A percentile compares a stretch with the other conserved stretches of the same genome.
Evolutionary conservation across 495 filamentous ascomycete genomes (phyloP).

Genomic region (Rusavskia elegans): DNA sequence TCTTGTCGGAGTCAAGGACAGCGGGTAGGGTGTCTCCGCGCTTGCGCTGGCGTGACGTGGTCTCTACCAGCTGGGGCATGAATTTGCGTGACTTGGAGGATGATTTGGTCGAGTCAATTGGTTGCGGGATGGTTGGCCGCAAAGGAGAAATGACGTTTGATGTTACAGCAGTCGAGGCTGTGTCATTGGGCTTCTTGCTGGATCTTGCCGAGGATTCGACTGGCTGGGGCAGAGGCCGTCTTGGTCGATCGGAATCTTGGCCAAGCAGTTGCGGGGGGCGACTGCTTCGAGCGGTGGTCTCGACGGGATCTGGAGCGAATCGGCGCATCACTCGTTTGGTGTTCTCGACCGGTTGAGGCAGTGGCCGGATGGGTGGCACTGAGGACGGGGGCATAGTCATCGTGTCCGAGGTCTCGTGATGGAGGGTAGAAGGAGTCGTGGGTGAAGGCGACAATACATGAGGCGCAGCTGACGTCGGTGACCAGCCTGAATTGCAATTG

Average conservation of each 20-base stretch:
- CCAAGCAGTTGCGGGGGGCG: constrained; percentile 14
- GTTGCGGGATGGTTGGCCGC: constrained; percentile 4
- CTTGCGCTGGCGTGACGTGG: constrained; percentile 32
- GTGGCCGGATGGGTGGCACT: constrained; percentile 1
- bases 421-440: neutral
- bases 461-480: neutral
- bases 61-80: constrained; percentile 42
- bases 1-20: constrained; percentile 20
- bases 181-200: constrained; percentile 22
- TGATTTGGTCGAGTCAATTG: constrained; percentile 14
- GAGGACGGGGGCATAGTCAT: constrained; percentile 4
- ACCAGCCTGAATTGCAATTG: too few species aligned
- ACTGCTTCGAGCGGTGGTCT: constrained; percentile 40
- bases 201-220: constrained; percentile 50
- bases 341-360: constrained; percentile 13
- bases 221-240: constrained; percentile 46
- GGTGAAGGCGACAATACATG: neutral
- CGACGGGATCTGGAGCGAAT: constrained; percentile 43
- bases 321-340: constrained; percentile 8
- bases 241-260: constrained; percentile 18
- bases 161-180: too few species aligned
- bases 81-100: constrained; percentile 26
- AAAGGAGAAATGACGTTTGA: neutral
- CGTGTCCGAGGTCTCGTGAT: neutral
- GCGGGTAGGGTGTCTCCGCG: constrained; percentile 14